Conservation (phyloP, 2,329 filamentous ascomycete genomes). For the Fusarium sp. region DNA sequence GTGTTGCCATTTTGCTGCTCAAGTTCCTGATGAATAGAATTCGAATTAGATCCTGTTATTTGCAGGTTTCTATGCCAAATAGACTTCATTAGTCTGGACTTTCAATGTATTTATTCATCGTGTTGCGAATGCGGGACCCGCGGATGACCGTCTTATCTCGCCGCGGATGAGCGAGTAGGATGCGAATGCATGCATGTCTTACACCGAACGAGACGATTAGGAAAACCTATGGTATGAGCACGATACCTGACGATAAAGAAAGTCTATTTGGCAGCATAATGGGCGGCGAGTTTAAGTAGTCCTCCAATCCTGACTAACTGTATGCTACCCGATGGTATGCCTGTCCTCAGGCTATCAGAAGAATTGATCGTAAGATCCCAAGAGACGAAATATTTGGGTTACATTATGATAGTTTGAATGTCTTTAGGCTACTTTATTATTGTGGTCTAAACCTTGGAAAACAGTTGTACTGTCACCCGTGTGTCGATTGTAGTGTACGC, state of each 20-base stretch:
- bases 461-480: too few relatives aligned
- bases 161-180: conserved; percentile 26
- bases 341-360: too few relatives aligned
- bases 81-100: neutral
- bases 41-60: neutral
- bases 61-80: neutral
- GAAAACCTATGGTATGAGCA: neutral
- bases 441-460: too few relatives aligned
- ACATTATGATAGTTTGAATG: too few relatives aligned
- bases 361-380: too few relatives aligned
- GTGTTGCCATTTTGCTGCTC: conserved; percentile 10
- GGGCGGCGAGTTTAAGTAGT: neutral
- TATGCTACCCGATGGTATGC: neutral
- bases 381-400: too few relatives aligned
- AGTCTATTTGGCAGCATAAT: neutral
- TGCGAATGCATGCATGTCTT: neutral
- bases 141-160: conserved; percentile 11
- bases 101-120: conserved; percentile 14
- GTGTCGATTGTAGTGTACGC: too few relatives aligned
- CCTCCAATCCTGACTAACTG: neutral
- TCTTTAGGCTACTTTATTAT: too few relatives aligned
- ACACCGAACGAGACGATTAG: neutral
- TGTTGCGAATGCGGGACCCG: conserved; percentile 18
- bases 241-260: neutral
- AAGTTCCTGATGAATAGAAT: neutral